Evolutionary conservation across 352 stramenopile genomes (phyloP).

Genomic region (Pythium biforme): DNA sequence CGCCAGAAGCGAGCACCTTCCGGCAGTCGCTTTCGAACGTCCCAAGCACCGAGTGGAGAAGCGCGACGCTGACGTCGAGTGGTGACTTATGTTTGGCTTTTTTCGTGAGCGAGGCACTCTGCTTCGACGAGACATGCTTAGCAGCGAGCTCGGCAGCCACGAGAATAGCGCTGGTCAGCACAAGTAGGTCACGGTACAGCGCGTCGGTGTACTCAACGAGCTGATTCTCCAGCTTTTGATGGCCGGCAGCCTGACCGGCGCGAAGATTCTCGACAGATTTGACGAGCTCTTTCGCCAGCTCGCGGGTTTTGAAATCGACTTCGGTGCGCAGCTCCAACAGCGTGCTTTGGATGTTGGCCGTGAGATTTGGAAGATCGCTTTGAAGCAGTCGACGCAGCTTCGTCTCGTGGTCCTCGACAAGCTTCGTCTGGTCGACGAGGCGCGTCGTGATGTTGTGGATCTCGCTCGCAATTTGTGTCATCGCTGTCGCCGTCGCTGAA

Average conservation of each 20-base stretch:
- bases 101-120: neutral
- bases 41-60: constrained; percentile 39
- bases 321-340: constrained; percentile 44
- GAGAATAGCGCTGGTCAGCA: constrained; percentile 47
- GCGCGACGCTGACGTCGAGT: constrained; percentile 39
- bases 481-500: constrained; percentile 19
- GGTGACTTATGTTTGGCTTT: constrained; percentile 22
- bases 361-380: constrained; percentile 42
- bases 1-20: constrained; percentile 14
- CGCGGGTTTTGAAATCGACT: constrained; percentile 40
- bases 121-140: constrained; percentile 20
- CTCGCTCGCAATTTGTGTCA: constrained; percentile 26
- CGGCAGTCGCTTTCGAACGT: constrained; percentile 34
- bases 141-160: constrained; percentile 40
- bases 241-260: constrained; percentile 17
- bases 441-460: constrained; percentile 41
- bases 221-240: constrained; percentile 28
- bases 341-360: constrained; percentile 38
- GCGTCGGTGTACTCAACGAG: constrained; percentile 34
- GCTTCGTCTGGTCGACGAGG: constrained; percentile 28
- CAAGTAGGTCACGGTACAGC: constrained; percentile 52
- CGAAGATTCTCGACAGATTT: constrained; percentile 36
- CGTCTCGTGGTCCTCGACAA: constrained; percentile 35
- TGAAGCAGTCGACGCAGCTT: constrained; percentile 32
- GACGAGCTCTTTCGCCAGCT: constrained; percentile 36